Evolutionary conservation across 306 rosid species (phyloP), one percentile per base, ranked within the genome.

Genomic region (Medicago lupulina): DNA sequence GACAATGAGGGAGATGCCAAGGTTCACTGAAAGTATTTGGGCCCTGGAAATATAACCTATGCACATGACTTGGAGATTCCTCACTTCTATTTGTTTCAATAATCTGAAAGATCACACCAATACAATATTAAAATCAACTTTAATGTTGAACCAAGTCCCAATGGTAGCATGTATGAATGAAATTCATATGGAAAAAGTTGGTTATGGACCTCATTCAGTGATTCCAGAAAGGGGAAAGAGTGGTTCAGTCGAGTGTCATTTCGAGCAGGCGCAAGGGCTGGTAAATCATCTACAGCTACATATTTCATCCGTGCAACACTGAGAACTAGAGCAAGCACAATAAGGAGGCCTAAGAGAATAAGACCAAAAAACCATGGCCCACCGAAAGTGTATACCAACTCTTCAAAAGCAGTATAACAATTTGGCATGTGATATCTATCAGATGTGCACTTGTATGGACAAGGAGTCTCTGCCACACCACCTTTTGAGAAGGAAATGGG

Each of bases 1-100:
- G 99, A 67, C 92, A 86, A 83, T 90, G 96, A 39, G 99, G 87
- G 47, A 96, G 96, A 86, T 92, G 97, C 99, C 99, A 96, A 66
- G 99, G 96, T 81, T 96, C 94, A 14, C 98, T 74, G 76, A 92
- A 92, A 49, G 99, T 92, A 87, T 96, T 96, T n/a, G 99, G 97
- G 76, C 98, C 98, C 88, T 90, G 92, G 78, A 96, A 96, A 78
- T 90, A 92, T 91, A 96, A 86, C 79, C 99, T 85, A 78, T 96
- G 97, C 74, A 92, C 97, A 72, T 96, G 99, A 80, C 88, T 85
- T 77, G 83, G 94, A 60, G 98, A 92, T 77, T 96, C 99, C 88
- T 96, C 99, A 39, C 86, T 85, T 88, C 99, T 89, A 82, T 88
- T 96, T 80, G 99, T 96, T 86, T 96, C 97, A 78, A 91, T 71